phyloP scores from a whole-genome alignment of 1,284 basidiomycete species.

The Anthracocystis setariae region DNA sequence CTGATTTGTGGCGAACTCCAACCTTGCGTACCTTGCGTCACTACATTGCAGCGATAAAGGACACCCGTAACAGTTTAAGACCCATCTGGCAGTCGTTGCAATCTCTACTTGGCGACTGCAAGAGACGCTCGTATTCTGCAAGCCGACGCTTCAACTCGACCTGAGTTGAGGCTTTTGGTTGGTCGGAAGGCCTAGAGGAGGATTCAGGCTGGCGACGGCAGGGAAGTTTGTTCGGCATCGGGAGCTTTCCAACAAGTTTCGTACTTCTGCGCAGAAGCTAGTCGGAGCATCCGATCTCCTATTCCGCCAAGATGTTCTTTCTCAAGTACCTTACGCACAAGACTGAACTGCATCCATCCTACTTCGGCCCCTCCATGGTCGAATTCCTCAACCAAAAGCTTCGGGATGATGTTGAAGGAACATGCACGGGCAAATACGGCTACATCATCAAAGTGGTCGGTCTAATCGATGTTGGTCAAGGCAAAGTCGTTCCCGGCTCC shows the following conservation, averaged over 20 bases:
- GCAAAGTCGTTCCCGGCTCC: constrained; percentile 86
- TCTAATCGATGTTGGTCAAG: constrained; percentile 61
- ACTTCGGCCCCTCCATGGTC: constrained; percentile 94
- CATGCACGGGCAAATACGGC: constrained; percentile 87
- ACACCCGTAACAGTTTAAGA: no score
- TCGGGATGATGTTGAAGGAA: constrained; percentile 95
- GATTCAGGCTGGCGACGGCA: neutral
- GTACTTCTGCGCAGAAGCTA: neutral
- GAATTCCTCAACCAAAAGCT: constrained; percentile 92
- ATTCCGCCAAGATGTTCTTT: constrained; percentile 53
- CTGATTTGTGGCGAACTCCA: no score
- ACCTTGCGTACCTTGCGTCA: no score
- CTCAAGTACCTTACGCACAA: constrained; percentile 90
- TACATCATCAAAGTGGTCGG: constrained; percentile 97
- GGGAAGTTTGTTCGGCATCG: no score
- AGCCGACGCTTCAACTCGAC: no score
- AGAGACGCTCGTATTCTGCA: no score
- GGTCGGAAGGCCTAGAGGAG: no score
- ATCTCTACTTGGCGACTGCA: no score
- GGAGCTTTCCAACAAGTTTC: neutral
- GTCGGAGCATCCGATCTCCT: neutral
- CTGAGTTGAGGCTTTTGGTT: no score
- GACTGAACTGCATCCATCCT: constrained; percentile 94
- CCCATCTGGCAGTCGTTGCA: no score
- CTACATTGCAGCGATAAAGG: no score